Evolutionary conservation across 1,139 yeast genomes (phyloP), one percentile per base, ranked within the genome.

Genomic region (Saccharomycopsis crataegensis): DNA sequence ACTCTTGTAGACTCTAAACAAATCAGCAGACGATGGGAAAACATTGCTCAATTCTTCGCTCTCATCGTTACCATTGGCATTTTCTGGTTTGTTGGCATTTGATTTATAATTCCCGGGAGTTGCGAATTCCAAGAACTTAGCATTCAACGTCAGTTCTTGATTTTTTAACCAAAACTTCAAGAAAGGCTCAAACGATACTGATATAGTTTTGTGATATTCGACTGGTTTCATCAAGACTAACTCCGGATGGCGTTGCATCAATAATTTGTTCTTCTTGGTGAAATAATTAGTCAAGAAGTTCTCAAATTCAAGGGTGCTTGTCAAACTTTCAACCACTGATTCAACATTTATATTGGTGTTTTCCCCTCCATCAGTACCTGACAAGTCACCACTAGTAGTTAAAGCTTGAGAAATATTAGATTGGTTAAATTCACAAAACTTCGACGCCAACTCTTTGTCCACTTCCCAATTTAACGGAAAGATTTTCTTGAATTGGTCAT

Each of bases 81-180:
- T 46, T 9, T 22, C 16, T 14, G 11, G 12, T 12, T 42, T 42
- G 16, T 6, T 17, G 16, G 34, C 16, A 43, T 32, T 11, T 22
- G 4, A 22, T 22, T 2, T 22, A 22, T 22, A 22, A n/a, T 28
- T 22, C 3, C 16, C 16, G 4, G 44, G 11, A 16, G 44, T 42
- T 9, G 44, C 44, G 61, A 82, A 84, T 52, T 80, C 84, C 48
- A 78, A 65, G 55, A 91, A 72, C 62, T 86, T 88, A 9, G 76
- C 70, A 48, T 78, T 77, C 59, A 93, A 73, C 32, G 74, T 67
- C 37, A 75, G 73, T 59, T 87, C 91, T 67, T 93, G 98, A 63
- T 88, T 86, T 36, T 81, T 82, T n/a, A 93, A 82, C 96, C 98
- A 94, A 8, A 88, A 70, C 45, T 78, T 78, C 54, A 93, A 72